Percentiles rank a stretch among this genome's conserved stretches.
Evolutionary conservation across 768 basidiomycete genomes (phyloP).

Genomic region (Infundibulicybe gibba): DNA sequence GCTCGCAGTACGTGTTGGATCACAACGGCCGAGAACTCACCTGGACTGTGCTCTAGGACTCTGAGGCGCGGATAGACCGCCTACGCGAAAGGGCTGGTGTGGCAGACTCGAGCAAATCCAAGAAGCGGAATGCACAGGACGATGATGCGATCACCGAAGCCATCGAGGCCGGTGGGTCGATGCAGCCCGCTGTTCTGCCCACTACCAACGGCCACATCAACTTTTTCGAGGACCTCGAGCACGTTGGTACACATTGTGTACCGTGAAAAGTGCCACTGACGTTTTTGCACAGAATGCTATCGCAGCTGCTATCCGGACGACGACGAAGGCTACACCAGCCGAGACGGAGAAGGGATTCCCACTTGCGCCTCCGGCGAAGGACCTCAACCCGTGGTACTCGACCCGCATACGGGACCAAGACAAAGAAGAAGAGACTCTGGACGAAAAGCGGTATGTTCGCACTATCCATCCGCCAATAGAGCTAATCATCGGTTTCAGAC

Average conservation of each 20-base stretch:
- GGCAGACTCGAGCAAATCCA: conserved; percentile 23
- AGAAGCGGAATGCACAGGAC: conserved; percentile 26
- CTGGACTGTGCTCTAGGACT: conserved; percentile 48
- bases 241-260: conserved; percentile 11
- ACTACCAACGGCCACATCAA: conserved; percentile 72
- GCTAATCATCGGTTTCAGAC: conserved; percentile 29
- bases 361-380: conserved; percentile 70
- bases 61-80: conserved; percentile 70
- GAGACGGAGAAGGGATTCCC: conserved; percentile 72
- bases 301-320: conserved; percentile 40
- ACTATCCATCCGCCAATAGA: neutral
- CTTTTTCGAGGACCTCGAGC: conserved; percentile 79
- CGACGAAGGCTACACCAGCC: conserved; percentile 40
- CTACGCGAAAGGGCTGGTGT: conserved; percentile 60
- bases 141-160: conserved; percentile 29
- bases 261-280: neutral
- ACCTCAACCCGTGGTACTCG: conserved; percentile 81
- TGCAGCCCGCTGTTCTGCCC: conserved; percentile 31
- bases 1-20: too few species aligned
- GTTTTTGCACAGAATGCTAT: conserved; percentile 34
- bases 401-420: conserved; percentile 2
- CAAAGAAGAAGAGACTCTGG: conserved; percentile 11
- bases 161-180: conserved; percentile 27
- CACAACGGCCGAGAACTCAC: neutral
- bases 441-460: conserved; percentile 29